Conservation (phyloP, 2,329 filamentous ascomycete genomes). For the Neurospora crassa region DNA sequence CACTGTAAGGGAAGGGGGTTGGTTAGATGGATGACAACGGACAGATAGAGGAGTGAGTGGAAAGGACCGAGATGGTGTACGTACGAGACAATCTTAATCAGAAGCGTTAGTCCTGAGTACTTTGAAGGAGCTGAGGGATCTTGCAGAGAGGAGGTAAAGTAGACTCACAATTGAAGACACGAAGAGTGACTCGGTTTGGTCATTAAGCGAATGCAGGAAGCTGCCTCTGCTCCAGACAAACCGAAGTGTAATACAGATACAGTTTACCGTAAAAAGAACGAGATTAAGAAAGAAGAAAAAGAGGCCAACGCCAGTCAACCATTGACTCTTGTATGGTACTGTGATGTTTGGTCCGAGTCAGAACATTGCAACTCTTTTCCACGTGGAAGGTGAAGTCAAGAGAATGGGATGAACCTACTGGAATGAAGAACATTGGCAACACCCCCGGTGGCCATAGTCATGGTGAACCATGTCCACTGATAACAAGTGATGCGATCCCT, state of each 20-base stretch:
- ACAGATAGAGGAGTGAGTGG: neutral
- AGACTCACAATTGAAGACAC: conserved; percentile 55
- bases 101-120: conserved; percentile 6
- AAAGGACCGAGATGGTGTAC: neutral
- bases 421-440: conserved; percentile 44
- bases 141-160: neutral
- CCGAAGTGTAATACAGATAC: conserved; percentile 53
- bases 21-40: conserved; percentile 1
- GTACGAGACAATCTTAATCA: conserved; percentile 32
- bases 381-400: neutral
- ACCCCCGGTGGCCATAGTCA: conserved; percentile 52
- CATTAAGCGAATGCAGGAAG: conserved; percentile 61
- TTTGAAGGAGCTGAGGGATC: neutral
- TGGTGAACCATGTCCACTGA: conserved; percentile 71
- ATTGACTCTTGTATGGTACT: conserved; percentile 44
- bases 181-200: conserved; percentile 72
- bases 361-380: neutral
- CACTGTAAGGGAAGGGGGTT: conserved; percentile 30
- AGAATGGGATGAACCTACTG: conserved; percentile 29
- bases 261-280: conserved; percentile 52
- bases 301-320: conserved; percentile 49
- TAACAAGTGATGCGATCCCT: conserved; percentile 42
- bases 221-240: conserved; percentile 63
- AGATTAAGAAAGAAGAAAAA: conserved; percentile 56
- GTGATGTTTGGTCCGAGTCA: conserved; percentile 7